Evolutionary conservation across 805 yeast genomes (phyloP).

Genomic region (Yamadazyma philogaea): DNA sequence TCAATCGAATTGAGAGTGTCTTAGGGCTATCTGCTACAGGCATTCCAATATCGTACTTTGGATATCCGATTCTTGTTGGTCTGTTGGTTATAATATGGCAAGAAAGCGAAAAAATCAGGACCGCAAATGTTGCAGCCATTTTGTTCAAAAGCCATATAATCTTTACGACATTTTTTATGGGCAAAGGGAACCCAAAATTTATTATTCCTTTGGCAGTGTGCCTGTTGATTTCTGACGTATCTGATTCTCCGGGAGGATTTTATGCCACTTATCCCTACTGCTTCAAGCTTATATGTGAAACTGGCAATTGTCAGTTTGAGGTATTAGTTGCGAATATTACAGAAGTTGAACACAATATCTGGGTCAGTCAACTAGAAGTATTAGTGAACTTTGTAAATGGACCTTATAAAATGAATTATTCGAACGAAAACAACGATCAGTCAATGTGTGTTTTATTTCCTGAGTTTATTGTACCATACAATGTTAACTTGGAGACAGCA

Average conservation of each 20-base stretch:
- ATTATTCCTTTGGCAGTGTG: conserved; percentile 46
- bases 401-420: conserved; percentile 20
- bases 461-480: conserved; percentile 16
- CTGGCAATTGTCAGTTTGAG: conserved; percentile 42
- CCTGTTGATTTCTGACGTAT: conserved; percentile 20
- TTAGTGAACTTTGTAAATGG: conserved; percentile 28
- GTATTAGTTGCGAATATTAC: conserved; percentile 20
- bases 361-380: conserved; percentile 34
- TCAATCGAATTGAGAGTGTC: background rate
- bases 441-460: conserved; percentile 17
- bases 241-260: conserved; percentile 26
- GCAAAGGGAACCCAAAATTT: conserved; percentile 24
- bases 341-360: conserved; percentile 32
- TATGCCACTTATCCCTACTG: conserved; percentile 27
- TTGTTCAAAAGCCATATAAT: conserved; percentile 53
- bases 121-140: conserved; percentile 30
- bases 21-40: background rate
- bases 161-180: conserved; percentile 19
- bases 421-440: conserved; percentile 5
- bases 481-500: conserved; percentile 12
- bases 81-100: conserved; percentile 41
- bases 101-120: conserved; percentile 15
- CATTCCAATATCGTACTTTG: conserved; percentile 26
- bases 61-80: conserved; percentile 44
- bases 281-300: conserved; percentile 49